phyloP scores from a whole-genome alignment of 306 rosid genomes.

The Rosa lucieae region DNA sequence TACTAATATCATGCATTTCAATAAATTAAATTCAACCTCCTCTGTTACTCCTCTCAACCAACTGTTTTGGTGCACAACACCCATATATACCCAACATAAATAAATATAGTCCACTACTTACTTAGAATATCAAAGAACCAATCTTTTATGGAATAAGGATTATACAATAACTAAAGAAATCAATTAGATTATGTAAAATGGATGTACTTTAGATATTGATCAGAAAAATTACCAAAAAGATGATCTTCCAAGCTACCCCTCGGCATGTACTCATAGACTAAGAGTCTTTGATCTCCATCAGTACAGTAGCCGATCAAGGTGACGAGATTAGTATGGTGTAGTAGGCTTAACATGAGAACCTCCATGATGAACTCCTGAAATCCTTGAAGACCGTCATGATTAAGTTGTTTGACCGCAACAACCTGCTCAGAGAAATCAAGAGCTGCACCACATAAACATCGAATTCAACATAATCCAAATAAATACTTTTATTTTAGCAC shows the following conservation, averaged over 20 bases:
- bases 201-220: neutral
- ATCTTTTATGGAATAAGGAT: neutral
- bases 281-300: constrained; percentile 90
- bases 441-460: neutral
- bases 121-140: neutral
- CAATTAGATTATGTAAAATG: neutral
- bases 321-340: constrained; percentile 87
- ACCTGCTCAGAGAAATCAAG: constrained; percentile 44
- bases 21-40: neutral
- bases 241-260: constrained; percentile 83
- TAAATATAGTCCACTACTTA: neutral
- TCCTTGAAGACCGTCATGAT: constrained; percentile 83
- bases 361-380: constrained; percentile 89
- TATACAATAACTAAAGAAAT: neutral
- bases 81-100: neutral
- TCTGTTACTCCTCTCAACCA: neutral
- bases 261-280: constrained; percentile 86
- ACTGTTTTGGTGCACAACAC: neutral
- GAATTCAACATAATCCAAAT: constrained; percentile 4
- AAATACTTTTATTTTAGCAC: neutral
- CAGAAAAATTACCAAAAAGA: constrained; percentile 57
- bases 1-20: neutral
- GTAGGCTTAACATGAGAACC: constrained; percentile 92
- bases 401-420: constrained; percentile 86
- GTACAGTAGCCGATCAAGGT: constrained; percentile 94